Conservation (phyloP, 495 filamentous ascomycete species). For the Hapsidospora chrysogenum region DNA sequence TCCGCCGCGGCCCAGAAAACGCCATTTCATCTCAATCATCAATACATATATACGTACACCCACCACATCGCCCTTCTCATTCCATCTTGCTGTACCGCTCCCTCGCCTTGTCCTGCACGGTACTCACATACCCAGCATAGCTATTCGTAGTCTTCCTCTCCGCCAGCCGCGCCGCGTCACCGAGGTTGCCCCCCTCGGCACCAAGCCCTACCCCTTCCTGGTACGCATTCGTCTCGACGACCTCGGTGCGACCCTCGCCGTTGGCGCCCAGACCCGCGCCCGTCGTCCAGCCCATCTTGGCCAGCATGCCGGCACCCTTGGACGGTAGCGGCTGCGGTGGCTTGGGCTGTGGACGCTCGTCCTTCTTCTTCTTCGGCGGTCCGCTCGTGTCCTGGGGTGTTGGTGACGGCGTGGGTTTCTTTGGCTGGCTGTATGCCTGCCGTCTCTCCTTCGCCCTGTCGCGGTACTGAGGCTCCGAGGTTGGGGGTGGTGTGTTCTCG, state of each 20-base stretch:
- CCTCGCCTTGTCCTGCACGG: slow-evolving; percentile 63
- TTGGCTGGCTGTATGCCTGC: slow-evolving; percentile 53
- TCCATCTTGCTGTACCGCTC: slow-evolving; percentile 56
- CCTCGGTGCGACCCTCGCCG: slow-evolving; percentile 59
- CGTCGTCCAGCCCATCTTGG: slow-evolving; percentile 81
- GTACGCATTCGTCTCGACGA: slow-evolving; percentile 66
- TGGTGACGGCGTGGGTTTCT: slow-evolving; percentile 27
- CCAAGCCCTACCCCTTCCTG: slow-evolving; percentile 72
- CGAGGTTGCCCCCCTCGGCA: slow-evolving; percentile 65
- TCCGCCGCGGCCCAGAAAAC: no score
- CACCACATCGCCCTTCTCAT: no score
- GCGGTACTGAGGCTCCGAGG: slow-evolving; percentile 38
- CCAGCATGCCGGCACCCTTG: slow-evolving; percentile 72
- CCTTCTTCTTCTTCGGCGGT: neutral
- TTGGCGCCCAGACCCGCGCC: slow-evolving; percentile 69
- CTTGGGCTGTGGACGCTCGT: slow-evolving; percentile 11
- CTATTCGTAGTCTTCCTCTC: slow-evolving; percentile 50
- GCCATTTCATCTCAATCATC: no score
- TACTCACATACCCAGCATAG: slow-evolving; percentile 60
- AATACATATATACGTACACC: no score
- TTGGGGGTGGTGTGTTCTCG: no score
- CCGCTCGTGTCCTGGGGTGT: slow-evolving; percentile 16
- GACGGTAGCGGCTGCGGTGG: slow-evolving; percentile 19
- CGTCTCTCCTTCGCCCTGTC: slow-evolving; percentile 74
- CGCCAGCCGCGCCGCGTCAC: slow-evolving; percentile 71